Base-by-base conservation (phyloP, 2,329 filamentous ascomycete genomes). In the Phialophora chinensis region DNA sequence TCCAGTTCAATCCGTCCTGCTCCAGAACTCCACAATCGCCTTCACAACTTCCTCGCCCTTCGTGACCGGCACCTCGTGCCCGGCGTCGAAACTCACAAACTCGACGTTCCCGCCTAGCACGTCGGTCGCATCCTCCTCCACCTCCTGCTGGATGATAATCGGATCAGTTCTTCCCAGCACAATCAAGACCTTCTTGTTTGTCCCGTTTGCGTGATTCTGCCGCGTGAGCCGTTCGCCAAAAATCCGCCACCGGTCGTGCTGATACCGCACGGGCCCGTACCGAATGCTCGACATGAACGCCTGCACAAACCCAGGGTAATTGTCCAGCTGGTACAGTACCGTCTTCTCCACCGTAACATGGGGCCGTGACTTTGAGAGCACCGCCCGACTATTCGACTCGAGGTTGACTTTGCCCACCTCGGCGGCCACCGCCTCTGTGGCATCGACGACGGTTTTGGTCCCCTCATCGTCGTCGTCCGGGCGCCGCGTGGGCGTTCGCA, bases 201-300 rank as follows among this genome's bases (percentile, higher is more conserved):
- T 73, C 52, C 74, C 75, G 47, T 72, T 71, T 23, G 71, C 70
- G 23, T 72, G 73, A 54, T 78, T 81, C 70, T 83, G 78, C 54
- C 75, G 74, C 11, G 78, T 76, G 20, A 90, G 78, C 42, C 83
- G 75, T 14, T 77, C 74, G 0, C 85, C 83, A 35, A 93, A 80
- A 1, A 81, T 77, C 27, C 75, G 75, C 91, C 90, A 94, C 50
- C 86, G 81, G 44, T 82, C 80, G 63, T 87, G 83, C 69, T 90
- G 85, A 12, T 84, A 83, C 68, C 89, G 86, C 25, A 93, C 87
- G 0, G 91, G 91, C 1, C 88, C 89, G 73, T 90, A 79, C 23
- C 88, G 84, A 71, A 94, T 89, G 33, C 86, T 88, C 65, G 87
- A 90, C 73, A 92, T 84, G 73, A 93, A 93, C 0, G 90, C 86